Evolutionary conservation across 129 eudicot genomes (phyloP).

Genomic region (Logfia minima): DNA sequence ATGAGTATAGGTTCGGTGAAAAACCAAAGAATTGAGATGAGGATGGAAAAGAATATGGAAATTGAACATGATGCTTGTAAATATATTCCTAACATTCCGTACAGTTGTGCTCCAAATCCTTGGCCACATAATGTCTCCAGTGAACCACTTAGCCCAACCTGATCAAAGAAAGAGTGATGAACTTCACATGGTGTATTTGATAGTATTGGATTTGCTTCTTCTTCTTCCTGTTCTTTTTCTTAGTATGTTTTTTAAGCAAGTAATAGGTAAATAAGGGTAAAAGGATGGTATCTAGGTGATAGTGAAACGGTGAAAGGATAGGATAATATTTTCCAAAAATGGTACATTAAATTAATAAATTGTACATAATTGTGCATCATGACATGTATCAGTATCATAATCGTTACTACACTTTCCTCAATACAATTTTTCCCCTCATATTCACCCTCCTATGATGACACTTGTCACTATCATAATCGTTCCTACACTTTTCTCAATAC

Average conservation of each 20-base stretch:
- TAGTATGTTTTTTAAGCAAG: no score
- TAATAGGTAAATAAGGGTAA: no score
- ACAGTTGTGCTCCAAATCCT: slow-evolving; percentile 78
- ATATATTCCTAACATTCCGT: slow-evolving; percentile 62
- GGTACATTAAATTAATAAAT: background rate
- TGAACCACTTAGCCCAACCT: slow-evolving; percentile 93
- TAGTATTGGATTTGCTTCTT: background rate
- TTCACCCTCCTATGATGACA: background rate
- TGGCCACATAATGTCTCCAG: slow-evolving; percentile 94
- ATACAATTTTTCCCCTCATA: no score
- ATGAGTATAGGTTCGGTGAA: slow-evolving; percentile 56
- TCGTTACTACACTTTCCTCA: background rate
- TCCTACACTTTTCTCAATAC: background rate
- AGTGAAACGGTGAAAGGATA: no score
- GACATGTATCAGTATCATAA: background rate
- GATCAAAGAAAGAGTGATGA: background rate
- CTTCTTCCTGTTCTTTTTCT: no score
- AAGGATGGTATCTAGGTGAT: no score
- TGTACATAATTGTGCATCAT: background rate
- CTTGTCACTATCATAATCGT: background rate
- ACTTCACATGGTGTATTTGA: background rate
- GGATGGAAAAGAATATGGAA: slow-evolving; percentile 50
- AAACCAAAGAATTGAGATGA: slow-evolving; percentile 63
- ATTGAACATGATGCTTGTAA: slow-evolving; percentile 79
- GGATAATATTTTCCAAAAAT: no score